phyloP scores from a whole-genome alignment of 768 basidiomycete species.

The Baorangia bicolor region DNA sequence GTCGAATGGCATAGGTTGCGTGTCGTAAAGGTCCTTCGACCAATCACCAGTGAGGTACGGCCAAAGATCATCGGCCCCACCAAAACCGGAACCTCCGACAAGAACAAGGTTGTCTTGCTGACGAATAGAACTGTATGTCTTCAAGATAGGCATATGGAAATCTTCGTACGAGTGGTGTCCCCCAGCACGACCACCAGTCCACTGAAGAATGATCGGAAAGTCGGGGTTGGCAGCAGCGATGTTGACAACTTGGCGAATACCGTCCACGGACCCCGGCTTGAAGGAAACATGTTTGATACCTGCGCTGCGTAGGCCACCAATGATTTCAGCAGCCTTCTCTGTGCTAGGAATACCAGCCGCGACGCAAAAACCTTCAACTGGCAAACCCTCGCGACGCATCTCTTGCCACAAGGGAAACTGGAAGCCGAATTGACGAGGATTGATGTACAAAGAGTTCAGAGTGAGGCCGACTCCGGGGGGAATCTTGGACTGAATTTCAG shows the following conservation, averaged over 20 bases:
- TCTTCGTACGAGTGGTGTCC: constrained; percentile 99
- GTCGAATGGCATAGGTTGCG: constrained; percentile 97
- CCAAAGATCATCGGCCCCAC: constrained; percentile 93
- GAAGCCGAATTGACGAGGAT: constrained; percentile 95
- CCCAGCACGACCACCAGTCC: constrained; percentile 98
- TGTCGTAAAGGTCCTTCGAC: constrained; percentile 76
- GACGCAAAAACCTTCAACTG: constrained; percentile 98
- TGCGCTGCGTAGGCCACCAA: constrained; percentile 71
- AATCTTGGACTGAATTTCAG: constrained; percentile 86
- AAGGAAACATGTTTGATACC: constrained; percentile 97
- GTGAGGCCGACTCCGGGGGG: constrained; percentile 91
- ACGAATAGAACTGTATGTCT: constrained; percentile 89
- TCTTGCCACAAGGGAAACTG: constrained; percentile 98
- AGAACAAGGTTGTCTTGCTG: constrained; percentile 86
- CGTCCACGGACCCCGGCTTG: constrained; percentile 98
- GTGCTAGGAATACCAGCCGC: constrained; percentile 96
- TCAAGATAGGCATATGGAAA: constrained; percentile 93
- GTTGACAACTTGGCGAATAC: constrained; percentile 95
- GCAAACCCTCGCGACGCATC: constrained; percentile 92
- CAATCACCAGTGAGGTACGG: constrained; percentile 97
- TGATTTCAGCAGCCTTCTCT: constrained; percentile 97
- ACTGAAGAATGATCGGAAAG: constrained; percentile 97
- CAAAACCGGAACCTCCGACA: constrained; percentile 94
- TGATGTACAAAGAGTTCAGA: constrained; percentile 95
- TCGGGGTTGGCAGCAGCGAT: constrained; percentile 92